Evolutionary conservation across 257 asterid genomes (phyloP), one percentile per base, ranked within the genome.

Genomic region (Jacaranda mimosifolia): DNA sequence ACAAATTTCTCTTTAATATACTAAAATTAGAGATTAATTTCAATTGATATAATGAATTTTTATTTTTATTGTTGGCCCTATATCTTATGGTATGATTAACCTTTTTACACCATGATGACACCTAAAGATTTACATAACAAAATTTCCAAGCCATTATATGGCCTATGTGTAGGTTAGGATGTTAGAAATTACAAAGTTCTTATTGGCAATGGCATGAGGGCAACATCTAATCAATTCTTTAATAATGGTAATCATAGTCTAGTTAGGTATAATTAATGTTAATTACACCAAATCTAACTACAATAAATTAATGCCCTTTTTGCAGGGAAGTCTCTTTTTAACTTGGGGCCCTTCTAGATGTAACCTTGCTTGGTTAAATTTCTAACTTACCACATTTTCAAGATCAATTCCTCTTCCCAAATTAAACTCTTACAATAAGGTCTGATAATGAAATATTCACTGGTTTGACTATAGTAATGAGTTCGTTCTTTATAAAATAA

Each of bases 71-170:
- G n/a, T n/a, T n/a, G n/a, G n/a, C n/a, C 56, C 40, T 42, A 13
- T 46, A 72, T 46, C 8, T 7, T 42, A 21, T 32, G 6, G 39
- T 38, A 72, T 58, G 59, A 45, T 73, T 60, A 60, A 52, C n/a
- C 59, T 38, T 45, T 73, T 59, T n/a, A 5, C 45, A 35, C 48
- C 36, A 18, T 73, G 49, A 73, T 63, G 35, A 73, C 46, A 36
- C 4, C 53, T 58, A 19, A 46, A 21, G 45, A 40, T 59, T 58
- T 13, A 36, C 52, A 21, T 35, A 17, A 17, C 26, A 6, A 15
- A 5, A 21, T 46, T 48, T 48, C 18, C 58, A 12, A 13, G 17
- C 58, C 3, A 13, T 48, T 11, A 15, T 55, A 55, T 49, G 74
- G 63, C 13, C 63, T 42, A 70, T 15, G n/a, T 17, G 36, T 6